A percentile compares a stretch with the other conserved stretches of the same genome.
Evolutionary conservation across 352 stramenopile genomes (phyloP).

Genomic region (Blastocystis sp.): DNA sequence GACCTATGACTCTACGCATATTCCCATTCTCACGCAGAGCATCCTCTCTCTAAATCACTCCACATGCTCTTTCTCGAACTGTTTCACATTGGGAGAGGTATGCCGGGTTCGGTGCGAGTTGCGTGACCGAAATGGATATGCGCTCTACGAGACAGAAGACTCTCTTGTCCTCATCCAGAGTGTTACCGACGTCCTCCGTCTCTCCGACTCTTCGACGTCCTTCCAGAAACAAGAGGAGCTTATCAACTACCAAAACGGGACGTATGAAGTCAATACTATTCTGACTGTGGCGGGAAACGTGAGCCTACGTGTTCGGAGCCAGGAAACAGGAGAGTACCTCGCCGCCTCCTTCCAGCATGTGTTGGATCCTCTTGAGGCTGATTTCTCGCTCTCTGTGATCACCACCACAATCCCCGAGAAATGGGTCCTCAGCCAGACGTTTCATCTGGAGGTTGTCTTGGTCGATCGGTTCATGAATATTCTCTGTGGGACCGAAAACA

Average conservation of each 20-base stretch:
- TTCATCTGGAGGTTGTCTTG: not conserved
- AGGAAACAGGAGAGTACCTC: not conserved
- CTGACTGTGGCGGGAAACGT: not conserved
- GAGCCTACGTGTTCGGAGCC: not conserved
- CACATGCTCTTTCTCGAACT: not conserved
- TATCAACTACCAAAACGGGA: slow-evolving; percentile 3
- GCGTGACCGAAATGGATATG: not conserved
- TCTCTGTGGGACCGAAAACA: not conserved
- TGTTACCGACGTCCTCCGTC: not conserved
- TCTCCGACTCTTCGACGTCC: too few relatives aligned
- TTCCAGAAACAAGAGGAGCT: too few relatives aligned
- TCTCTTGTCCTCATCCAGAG: not conserved
- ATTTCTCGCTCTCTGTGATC: not conserved
- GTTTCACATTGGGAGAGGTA: not conserved
- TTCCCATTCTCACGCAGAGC: not conserved
- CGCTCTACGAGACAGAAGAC: not conserved
- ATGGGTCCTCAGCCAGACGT: not conserved
- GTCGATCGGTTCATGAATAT: not conserved
- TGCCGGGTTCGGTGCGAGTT: not conserved
- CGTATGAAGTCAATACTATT: not conserved
- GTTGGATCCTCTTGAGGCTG: not conserved
- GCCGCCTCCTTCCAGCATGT: not conserved
- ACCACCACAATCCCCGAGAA: not conserved
- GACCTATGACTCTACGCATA: too few relatives aligned
- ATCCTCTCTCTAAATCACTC: not conserved